These are phyloP conservation scores for Hypoxylon cercidicola DNA, from an alignment of 495 filamentous ascomycete genomes.

Conservation along the genomic window DNA sequence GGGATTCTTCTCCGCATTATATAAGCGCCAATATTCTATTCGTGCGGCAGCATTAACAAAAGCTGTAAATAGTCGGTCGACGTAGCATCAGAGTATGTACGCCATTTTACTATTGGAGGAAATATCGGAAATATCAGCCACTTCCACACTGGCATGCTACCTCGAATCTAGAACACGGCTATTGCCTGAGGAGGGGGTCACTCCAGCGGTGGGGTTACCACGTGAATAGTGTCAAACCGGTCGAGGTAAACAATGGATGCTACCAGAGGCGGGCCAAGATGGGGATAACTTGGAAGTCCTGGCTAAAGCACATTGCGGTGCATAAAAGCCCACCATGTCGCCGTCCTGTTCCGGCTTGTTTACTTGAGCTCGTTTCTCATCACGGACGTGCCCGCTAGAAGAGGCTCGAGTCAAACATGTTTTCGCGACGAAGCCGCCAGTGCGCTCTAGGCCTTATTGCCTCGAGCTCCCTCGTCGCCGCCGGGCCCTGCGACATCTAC, in stretches of 20 bases:
- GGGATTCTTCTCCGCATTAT: neutral
- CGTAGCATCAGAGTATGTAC: neutral
- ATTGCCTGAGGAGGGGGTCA: neutral
- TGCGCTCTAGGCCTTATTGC: neutral
- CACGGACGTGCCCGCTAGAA: conserved; percentile 1
- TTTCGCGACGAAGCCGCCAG: conserved; percentile 2
- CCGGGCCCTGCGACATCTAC: conserved; percentile 2
- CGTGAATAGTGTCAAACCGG: conserved; percentile 1
- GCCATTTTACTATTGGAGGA: neutral
- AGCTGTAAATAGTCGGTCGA: neutral
- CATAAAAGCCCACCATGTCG: conserved; percentile 1
- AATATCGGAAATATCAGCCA: conserved; percentile 4
- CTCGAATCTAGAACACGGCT: neutral
- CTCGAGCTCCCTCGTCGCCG: conserved; percentile 2
- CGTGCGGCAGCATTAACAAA: neutral
- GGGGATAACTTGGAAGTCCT: neutral
- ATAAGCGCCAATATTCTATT: neutral
- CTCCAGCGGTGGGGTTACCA: neutral
- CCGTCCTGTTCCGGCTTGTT: neutral
- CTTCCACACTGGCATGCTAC: neutral
- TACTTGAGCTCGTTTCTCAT: conserved; percentile 2
- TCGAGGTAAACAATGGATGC: neutral
- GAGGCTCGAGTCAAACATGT: neutral
- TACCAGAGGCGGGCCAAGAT: neutral
- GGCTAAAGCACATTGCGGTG: neutral